Evolutionary conservation across 2,329 filamentous ascomycete species (phyloP).

Genomic region (Thermothelomyces thermophilus): DNA sequence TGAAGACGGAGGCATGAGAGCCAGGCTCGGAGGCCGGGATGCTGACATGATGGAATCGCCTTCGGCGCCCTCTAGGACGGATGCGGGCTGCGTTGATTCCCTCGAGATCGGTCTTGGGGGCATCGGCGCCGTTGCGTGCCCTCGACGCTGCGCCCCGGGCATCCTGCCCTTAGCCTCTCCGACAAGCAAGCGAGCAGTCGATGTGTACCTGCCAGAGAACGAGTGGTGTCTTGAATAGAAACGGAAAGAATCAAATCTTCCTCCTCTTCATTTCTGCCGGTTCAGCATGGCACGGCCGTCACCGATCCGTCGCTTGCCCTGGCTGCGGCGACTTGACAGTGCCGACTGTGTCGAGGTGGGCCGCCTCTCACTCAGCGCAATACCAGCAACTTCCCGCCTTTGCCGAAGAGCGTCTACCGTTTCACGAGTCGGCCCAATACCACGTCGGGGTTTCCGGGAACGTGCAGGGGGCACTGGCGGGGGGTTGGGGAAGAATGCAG

Average conservation of each 20-base stretch:
- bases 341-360: slow-evolving; percentile 19
- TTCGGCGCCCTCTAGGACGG: slow-evolving; percentile 37
- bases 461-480: too few species aligned
- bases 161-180: slow-evolving; percentile 30
- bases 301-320: slow-evolving; percentile 17
- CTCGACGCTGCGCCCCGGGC: slow-evolving; percentile 42
- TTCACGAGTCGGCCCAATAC: slow-evolving; percentile 18
- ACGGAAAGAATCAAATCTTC: slow-evolving; percentile 12
- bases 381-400: slow-evolving; percentile 19
- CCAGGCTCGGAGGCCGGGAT: slow-evolving; percentile 45
- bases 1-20: slow-evolving; percentile 31
- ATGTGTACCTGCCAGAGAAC: neutral
- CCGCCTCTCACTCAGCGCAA: slow-evolving; percentile 17
- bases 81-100: slow-evolving; percentile 37
- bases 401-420: slow-evolving; percentile 16
- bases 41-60: slow-evolving; percentile 38
- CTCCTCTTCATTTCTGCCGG: slow-evolving; percentile 21
- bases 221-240: slow-evolving; percentile 9
- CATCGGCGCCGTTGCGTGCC: slow-evolving; percentile 38
- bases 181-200: slow-evolving; percentile 20
- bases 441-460: slow-evolving; percentile 3
- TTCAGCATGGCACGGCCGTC: slow-evolving; percentile 10
- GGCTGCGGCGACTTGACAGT: slow-evolving; percentile 19
- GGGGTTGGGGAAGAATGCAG: slow-evolving; percentile 8
- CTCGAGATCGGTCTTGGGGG: slow-evolving; percentile 36